Evolutionary conservation across 257 asterid genomes (phyloP), one percentile per base, ranked within the genome.

Genomic region (Plantago ovata): DNA sequence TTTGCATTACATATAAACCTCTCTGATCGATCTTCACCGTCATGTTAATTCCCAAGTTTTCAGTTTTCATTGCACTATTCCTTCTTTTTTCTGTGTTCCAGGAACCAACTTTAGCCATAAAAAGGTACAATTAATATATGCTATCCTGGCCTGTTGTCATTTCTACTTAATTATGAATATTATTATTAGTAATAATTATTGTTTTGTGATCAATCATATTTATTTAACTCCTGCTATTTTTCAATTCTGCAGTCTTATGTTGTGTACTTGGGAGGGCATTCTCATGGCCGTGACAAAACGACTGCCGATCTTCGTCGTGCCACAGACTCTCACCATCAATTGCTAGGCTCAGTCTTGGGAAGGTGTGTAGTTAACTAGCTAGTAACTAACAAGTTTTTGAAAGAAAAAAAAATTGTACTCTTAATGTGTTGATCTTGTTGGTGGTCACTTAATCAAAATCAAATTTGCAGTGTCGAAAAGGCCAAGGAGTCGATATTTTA

Each of bases 181-280:
- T 36, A 52, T 19, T 52, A 24, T 0, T 23, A 20, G 0, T 53
- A 41, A 36, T 8, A 1, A 14, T 65, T 32, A 48, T 48, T 23
- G 38, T 6, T 23, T 13, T 55, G n/a, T n/a, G n/a, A n/a, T n/a
- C n/a, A n/a, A n/a, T n/a, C n/a, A n/a, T n/a, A n/a, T n/a, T n/a
- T n/a, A n/a, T n/a, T n/a, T n/a, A n/a, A n/a, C n/a, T n/a, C n/a
- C n/a, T n/a, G n/a, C n/a, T n/a, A n/a, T n/a, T n/a, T n/a, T n/a
- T n/a, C n/a, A n/a, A n/a, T 3, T 21, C 38, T 28, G 38, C 74
- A 90, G 95, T 62, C 90, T 0, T 86, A 82, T 43, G 50, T 90
- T 11, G 96, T 87, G 12, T 83, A 87, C 70, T 53, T 91, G 88
- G 98, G 96, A 73, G 87, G 58, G 20, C 98, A 91, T 59, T 71